Conservation (phyloP, 306 rosid species). For the Vigna radiata region DNA sequence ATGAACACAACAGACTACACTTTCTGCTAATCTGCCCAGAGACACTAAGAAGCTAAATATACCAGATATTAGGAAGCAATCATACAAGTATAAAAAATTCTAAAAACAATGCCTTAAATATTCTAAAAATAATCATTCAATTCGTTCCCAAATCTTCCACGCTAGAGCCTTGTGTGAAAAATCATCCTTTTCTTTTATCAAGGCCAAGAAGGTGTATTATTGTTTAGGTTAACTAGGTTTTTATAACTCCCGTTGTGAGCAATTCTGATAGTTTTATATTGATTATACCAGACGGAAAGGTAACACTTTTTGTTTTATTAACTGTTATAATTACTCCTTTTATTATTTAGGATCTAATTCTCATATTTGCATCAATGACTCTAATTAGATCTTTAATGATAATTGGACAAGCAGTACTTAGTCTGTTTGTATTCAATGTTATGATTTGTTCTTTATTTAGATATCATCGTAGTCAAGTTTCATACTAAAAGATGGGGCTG, state of each 20-base stretch:
- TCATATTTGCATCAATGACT: constrained; percentile 4
- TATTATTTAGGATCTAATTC: not conserved
- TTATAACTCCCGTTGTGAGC: not conserved
- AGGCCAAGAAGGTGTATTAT: not conserved
- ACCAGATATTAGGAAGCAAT: not conserved
- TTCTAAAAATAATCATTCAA: too few species aligned
- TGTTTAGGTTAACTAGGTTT: not conserved
- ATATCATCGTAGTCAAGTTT: constrained; percentile 22
- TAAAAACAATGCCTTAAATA: not conserved
- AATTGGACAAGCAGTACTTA: constrained; percentile 26
- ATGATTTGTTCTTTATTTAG: constrained; percentile 29
- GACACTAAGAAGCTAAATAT: not conserved
- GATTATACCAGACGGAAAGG: not conserved
- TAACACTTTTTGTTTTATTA: constrained; percentile 4
- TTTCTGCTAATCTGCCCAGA: constrained; percentile 19
- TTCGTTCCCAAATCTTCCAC: not conserved
- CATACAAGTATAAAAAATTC: not conserved
- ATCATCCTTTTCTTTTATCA: not conserved
- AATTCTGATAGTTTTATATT: not conserved
- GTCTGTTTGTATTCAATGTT: constrained; percentile 21
- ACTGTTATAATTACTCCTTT: not conserved
- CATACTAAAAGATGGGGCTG: constrained; percentile 56
- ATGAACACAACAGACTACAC: constrained; percentile 1
- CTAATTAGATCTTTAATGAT: constrained; percentile 28
- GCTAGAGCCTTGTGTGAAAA: constrained; percentile 7